Conservation (phyloP, 495 filamentous ascomycete genomes). For the Xylaria palmicola region DNA sequence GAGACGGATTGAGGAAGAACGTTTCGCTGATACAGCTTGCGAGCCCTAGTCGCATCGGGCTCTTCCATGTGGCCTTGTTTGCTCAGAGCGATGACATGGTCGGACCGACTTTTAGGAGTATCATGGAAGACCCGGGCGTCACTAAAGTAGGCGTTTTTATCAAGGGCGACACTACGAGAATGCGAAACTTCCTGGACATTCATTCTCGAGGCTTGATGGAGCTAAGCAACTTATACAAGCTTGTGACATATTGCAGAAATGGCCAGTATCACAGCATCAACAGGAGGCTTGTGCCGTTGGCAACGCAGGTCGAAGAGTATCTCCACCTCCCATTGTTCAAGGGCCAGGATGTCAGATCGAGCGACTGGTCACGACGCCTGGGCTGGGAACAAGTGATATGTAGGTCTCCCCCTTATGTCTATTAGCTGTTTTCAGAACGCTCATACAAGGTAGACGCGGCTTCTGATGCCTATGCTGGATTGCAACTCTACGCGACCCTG, state of each 20-base stretch:
- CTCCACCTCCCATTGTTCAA: slow-evolving; percentile 78
- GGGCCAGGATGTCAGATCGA: slow-evolving; percentile 60
- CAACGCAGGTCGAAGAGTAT: slow-evolving; percentile 66
- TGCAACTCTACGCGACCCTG: slow-evolving; percentile 69
- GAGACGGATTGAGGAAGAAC: slow-evolving; percentile 57
- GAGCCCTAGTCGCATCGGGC: slow-evolving; percentile 70
- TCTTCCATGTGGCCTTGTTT: slow-evolving; percentile 76
- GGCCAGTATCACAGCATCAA: slow-evolving; percentile 57
- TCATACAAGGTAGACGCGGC: slow-evolving; percentile 62
- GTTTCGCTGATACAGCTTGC: slow-evolving; percentile 80
- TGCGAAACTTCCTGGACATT: slow-evolving; percentile 65
- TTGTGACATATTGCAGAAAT: slow-evolving; percentile 60
- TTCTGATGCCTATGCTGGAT: slow-evolving; percentile 75
- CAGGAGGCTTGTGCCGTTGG: slow-evolving; percentile 63
- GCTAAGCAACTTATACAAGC: slow-evolving; percentile 73
- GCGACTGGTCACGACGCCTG: slow-evolving; percentile 68
- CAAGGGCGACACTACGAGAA: slow-evolving; percentile 68
- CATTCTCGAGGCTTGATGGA: slow-evolving; percentile 68
- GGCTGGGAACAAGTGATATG: slow-evolving; percentile 68
- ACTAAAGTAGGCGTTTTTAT: slow-evolving; percentile 78
- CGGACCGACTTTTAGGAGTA: slow-evolving; percentile 61
- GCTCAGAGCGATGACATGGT: slow-evolving; percentile 58
- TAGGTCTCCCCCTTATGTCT: slow-evolving; percentile 39
- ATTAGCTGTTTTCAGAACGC: neutral
- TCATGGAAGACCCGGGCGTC: slow-evolving; percentile 69